Conservation (phyloP, 2,329 filamentous ascomycete species). For the Massarina eburnea region DNA sequence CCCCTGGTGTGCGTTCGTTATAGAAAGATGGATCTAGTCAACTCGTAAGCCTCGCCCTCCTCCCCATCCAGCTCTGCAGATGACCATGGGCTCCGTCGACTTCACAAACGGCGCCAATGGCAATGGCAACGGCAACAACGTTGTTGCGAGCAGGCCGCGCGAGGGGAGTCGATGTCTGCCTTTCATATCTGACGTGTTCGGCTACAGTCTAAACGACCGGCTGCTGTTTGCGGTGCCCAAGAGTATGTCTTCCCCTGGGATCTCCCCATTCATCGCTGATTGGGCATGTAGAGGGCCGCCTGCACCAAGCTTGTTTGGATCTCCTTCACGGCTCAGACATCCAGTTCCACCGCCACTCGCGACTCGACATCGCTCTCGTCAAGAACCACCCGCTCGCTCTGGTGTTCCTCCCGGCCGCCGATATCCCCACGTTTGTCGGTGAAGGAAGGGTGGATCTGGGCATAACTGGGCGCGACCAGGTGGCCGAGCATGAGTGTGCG, state of each 20-base stretch:
- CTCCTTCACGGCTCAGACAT: conserved; percentile 93
- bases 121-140: conserved; percentile 14
- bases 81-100: conserved; percentile 27
- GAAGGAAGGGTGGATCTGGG: conserved; percentile 92
- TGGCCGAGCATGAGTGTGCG: conserved; percentile 81
- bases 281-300: conserved; percentile 73
- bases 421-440: conserved; percentile 96
- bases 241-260: conserved; percentile 63
- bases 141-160: conserved; percentile 24
- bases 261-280: conserved; percentile 9
- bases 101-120: conserved; percentile 21
- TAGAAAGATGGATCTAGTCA: conserved; percentile 45
- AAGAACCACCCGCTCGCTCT: conserved; percentile 96
- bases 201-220: conserved; percentile 81
- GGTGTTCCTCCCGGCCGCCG: conserved; percentile 93
- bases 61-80: conserved; percentile 9
- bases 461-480: conserved; percentile 92
- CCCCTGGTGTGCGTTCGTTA: conserved; percentile 27
- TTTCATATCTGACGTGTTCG: conserved; percentile 43
- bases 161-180: conserved; percentile 38
- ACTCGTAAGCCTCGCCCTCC: conserved; percentile 37
- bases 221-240: conserved; percentile 98
- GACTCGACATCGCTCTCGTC: conserved; percentile 95
- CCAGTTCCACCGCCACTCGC: conserved; percentile 91
- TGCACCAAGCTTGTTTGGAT: conserved; percentile 85